Percentiles rank a stretch among this genome's conserved stretches.
Conservation (phyloP, 768 basidiomycete species). For the Pleurotus pulmonarius region DNA sequence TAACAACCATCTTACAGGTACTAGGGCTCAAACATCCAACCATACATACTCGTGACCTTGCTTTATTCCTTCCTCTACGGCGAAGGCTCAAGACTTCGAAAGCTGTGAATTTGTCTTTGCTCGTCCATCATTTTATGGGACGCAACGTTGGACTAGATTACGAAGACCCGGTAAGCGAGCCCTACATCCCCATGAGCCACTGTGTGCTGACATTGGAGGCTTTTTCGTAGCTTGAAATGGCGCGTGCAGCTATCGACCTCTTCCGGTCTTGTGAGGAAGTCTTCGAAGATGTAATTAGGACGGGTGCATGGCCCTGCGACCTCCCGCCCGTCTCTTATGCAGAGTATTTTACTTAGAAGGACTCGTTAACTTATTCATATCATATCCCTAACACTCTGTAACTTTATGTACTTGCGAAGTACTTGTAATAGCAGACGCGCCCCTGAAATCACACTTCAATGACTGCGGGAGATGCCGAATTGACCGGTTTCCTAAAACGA, state of each 20-base stretch:
- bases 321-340: slow-evolving; percentile 32
- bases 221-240: slow-evolving; percentile 38
- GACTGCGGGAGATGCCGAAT: slow-evolving; percentile 1
- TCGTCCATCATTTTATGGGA: slow-evolving; percentile 44
- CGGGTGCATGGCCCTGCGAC: slow-evolving; percentile 51
- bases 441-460: background rate
- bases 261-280: slow-evolving; percentile 47
- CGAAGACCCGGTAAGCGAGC: slow-evolving; percentile 43
- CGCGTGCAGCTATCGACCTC: slow-evolving; percentile 47
- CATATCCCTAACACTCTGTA: background rate
- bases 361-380: background rate
- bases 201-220: slow-evolving; percentile 3
- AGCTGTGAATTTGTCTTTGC: slow-evolving; percentile 33
- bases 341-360: slow-evolving; percentile 26
- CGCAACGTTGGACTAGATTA: slow-evolving; percentile 36
- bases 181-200: slow-evolving; percentile 8
- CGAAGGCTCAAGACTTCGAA: slow-evolving; percentile 33
- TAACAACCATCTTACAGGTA: slow-evolving; percentile 27
- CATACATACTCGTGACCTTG: slow-evolving; percentile 51
- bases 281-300: slow-evolving; percentile 41
- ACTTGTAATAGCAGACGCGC: background rate
- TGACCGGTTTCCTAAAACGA: background rate
- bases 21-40: slow-evolving; percentile 49
- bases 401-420: too few relatives aligned
- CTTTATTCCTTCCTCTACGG: slow-evolving; percentile 47